phyloP scores from a whole-genome alignment of 805 yeast species.

The Zygotorulaspora chibaensis region DNA sequence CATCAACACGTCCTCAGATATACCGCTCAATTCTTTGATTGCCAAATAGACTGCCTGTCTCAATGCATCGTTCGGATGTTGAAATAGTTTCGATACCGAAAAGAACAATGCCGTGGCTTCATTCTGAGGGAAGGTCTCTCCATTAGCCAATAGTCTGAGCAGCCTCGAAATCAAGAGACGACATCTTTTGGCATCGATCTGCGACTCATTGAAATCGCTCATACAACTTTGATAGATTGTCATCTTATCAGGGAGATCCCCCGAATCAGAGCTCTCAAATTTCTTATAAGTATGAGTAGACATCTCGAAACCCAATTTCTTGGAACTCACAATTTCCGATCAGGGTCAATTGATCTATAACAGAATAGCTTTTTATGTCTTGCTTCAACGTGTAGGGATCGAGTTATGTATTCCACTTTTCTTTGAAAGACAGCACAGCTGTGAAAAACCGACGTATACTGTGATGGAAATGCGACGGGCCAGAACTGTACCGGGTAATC shows the following conservation, averaged over 20 bases:
- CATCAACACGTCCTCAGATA: slow-evolving; percentile 91
- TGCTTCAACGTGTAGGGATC: slow-evolving; percentile 1
- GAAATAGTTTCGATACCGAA: slow-evolving; percentile 90
- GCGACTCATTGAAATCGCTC: slow-evolving; percentile 86
- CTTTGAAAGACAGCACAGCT: background rate
- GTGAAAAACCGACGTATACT: background rate
- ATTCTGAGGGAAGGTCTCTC: slow-evolving; percentile 79
- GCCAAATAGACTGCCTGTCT: slow-evolving; percentile 93
- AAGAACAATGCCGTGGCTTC: slow-evolving; percentile 93
- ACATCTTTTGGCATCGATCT: slow-evolving; percentile 82
- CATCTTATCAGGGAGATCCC: slow-evolving; percentile 86
- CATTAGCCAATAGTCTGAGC: slow-evolving; percentile 74
- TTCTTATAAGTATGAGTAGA: slow-evolving; percentile 81
- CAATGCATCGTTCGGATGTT: slow-evolving; percentile 74
- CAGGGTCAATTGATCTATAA: too few relatives aligned
- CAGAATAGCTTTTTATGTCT: too few relatives aligned
- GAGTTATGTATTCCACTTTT: background rate
- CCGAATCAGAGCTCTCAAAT: slow-evolving; percentile 69
- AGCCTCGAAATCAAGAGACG: slow-evolving; percentile 78
- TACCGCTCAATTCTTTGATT: slow-evolving; percentile 80
- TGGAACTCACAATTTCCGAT: background rate
- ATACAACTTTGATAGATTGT: slow-evolving; percentile 93
- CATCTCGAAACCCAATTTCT: slow-evolving; percentile 41
- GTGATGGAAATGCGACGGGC: background rate
- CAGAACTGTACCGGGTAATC: slow-evolving; percentile 1